Base-by-base conservation (phyloP, 208 protist species). In the Balamuthia mandrillaris region DNA sequence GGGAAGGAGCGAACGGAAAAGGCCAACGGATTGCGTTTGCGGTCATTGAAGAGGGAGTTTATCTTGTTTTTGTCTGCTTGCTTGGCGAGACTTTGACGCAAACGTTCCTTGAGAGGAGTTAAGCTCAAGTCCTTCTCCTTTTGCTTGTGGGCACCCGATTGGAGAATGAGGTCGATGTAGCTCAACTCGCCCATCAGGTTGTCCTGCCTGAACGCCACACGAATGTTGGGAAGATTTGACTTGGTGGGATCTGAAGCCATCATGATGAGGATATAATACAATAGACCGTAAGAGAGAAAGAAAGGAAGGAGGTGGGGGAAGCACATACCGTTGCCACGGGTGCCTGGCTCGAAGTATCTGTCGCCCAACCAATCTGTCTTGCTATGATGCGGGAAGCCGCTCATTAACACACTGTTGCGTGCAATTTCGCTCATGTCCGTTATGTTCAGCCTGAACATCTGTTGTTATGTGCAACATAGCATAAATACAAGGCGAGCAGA, bases 371-470 rank as follows among this genome's bases (percentile, higher is more conserved):
- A 98, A 42, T 95, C 88, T 21, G 86, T 79, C 90, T 99, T 98
- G 90, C 96, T 96, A 45, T 91, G 78, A 27, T 95, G 91, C 42
- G 96, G 91, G 79, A 98, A 99, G 21, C 97, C 97, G 84, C 92
- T 95, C 86, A 97, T 95, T n/a, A 97, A 84, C 2, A 99, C 97
- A 44, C 90, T 95, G 88, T 99, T 99, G 41, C 96, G 95, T n/a
- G 97, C 97, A 65, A 99, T 97, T 88, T 99, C 98, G 68, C 95
- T 98, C 33, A 99, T 88, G 87, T 99, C 98, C 79, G 96, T 96
- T 39, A 96, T 94, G 66, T 95, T 95, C 29, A 99, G 91, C 81
- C 96, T 89, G 93, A 95, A 99, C n/a, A 87, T 31, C 66, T 84
- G n/a, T 18, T 63, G 9, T 37, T 27, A 83, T n/a, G 10, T 12